Percentiles rank a stretch among this genome's conserved stretches.
Conservation (phyloP, 2,329 filamentous ascomycete genomes). For the Penicillium sp. region DNA sequence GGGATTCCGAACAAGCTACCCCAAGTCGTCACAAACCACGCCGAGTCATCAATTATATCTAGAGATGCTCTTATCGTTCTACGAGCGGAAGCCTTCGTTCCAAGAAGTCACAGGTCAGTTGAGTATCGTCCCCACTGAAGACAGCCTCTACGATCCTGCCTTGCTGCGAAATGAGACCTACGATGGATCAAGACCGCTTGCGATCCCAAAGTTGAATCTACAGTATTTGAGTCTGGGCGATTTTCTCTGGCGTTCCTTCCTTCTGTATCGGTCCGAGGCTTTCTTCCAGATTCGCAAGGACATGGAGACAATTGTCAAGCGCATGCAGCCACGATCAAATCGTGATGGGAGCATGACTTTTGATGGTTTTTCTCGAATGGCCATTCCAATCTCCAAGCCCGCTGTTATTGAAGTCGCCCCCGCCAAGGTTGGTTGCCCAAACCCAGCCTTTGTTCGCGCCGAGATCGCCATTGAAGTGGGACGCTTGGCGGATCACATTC, state of each 20-base stretch:
- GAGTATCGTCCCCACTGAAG: slow-evolving; percentile 76
- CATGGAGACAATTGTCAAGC: slow-evolving; percentile 73
- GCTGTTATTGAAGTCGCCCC: slow-evolving; percentile 81
- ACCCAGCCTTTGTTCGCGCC: slow-evolving; percentile 76
- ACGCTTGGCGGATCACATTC: slow-evolving; percentile 66
- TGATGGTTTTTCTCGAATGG: slow-evolving; percentile 84
- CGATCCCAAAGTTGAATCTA: slow-evolving; percentile 88
- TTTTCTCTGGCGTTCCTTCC: slow-evolving; percentile 91
- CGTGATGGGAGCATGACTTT: slow-evolving; percentile 63
- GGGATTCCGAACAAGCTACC: slow-evolving; percentile 76
- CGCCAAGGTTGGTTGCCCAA: slow-evolving; percentile 72
- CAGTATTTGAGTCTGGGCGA: slow-evolving; percentile 94
- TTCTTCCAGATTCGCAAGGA: slow-evolving; percentile 93
- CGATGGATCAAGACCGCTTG: slow-evolving; percentile 77
- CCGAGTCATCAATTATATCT: slow-evolving; percentile 46
- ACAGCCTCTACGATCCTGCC: slow-evolving; percentile 67
- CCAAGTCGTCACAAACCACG: slow-evolving; percentile 62
- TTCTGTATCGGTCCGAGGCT: slow-evolving; percentile 81
- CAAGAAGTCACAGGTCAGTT: slow-evolving; percentile 69
- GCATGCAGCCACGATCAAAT: slow-evolving; percentile 64
- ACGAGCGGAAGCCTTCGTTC: slow-evolving; percentile 74
- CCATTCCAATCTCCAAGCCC: slow-evolving; percentile 75
- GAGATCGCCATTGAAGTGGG: slow-evolving; percentile 82
- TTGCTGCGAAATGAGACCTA: slow-evolving; percentile 79
- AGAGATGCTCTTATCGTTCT: slow-evolving; percentile 67